A percentile compares a stretch with the other conserved stretches of the same genome.
Conservation (phyloP, 495 filamentous ascomycete species). For the Pseudevernia furfuracea region DNA sequence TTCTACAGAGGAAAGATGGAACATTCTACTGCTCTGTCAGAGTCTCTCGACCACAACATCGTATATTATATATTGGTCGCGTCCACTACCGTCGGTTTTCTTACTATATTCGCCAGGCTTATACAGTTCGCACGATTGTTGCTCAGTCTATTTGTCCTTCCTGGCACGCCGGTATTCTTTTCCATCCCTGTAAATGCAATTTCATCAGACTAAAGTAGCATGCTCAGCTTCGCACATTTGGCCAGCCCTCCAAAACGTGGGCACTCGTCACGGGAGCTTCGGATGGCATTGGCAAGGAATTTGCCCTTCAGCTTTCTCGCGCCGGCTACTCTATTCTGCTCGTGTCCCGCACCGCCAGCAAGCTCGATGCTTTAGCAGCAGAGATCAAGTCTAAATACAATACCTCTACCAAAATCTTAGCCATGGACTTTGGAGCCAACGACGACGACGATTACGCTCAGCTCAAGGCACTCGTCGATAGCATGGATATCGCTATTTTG, state of each 20-base stretch:
- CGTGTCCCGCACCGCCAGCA: slow-evolving; percentile 86
- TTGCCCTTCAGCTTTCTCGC: slow-evolving; percentile 77
- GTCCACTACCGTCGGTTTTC: slow-evolving; percentile 10
- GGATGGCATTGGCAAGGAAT: slow-evolving; percentile 96
- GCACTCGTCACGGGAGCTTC: slow-evolving; percentile 92
- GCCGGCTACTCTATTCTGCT: slow-evolving; percentile 91
- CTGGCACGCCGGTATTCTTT: slow-evolving; percentile 48
- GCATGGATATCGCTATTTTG: slow-evolving; percentile 76
- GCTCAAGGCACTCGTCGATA: slow-evolving; percentile 56
- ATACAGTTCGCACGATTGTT: slow-evolving; percentile 58
- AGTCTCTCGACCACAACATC: neutral
- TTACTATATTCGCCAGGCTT: slow-evolving; percentile 42
- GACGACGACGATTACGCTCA: slow-evolving; percentile 66
- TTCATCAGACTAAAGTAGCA: neutral
- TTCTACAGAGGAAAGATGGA: slow-evolving; percentile 16
- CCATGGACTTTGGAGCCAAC: slow-evolving; percentile 87
- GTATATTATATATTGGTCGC: slow-evolving; percentile 8
- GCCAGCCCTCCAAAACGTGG: slow-evolving; percentile 78
- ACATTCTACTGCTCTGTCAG: neutral
- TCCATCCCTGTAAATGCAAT: neutral
- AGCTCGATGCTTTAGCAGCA: slow-evolving; percentile 66
- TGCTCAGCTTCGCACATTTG: slow-evolving; percentile 76
- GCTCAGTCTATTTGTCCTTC: slow-evolving; percentile 69
- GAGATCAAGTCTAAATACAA: slow-evolving; percentile 59
- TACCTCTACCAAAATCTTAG: slow-evolving; percentile 62